A percentile compares a stretch with the other conserved stretches of the same genome.
These are phyloP conservation scores for Rhizopogon vesiculosus DNA, from an alignment of 768 basidiomycete genomes.

Conservation along the genomic window DNA sequence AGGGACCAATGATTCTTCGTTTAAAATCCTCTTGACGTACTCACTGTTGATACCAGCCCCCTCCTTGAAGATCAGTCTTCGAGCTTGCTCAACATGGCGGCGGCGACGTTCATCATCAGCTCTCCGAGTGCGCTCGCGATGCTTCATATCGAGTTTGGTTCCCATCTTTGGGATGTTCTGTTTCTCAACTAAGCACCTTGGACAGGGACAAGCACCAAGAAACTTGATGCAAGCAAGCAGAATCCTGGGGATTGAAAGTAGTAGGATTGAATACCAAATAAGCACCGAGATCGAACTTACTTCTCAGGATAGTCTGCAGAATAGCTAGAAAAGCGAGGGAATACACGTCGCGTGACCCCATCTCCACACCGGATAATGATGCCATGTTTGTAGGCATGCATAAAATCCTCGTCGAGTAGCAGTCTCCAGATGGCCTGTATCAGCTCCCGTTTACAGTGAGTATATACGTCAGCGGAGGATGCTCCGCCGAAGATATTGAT, in stretches of 20 bases:
- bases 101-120: background rate
- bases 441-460: slow-evolving; percentile 16
- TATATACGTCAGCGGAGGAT: background rate
- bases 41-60: background rate
- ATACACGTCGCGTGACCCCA: slow-evolving; percentile 10
- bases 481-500: background rate
- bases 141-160: slow-evolving; percentile 1
- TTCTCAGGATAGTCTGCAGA: slow-evolving; percentile 22
- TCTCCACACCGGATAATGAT: slow-evolving; percentile 14
- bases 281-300: slow-evolving; percentile 1
- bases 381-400: slow-evolving; percentile 14
- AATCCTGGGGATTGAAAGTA: background rate
- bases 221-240: slow-evolving; percentile 18
- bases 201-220: slow-evolving; percentile 16
- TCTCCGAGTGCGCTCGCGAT: background rate
- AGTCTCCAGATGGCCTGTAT: slow-evolving; percentile 10
- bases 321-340: slow-evolving; percentile 14
- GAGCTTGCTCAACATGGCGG: background rate
- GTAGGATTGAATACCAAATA: too few species aligned
- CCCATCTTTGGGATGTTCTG: slow-evolving; percentile 5
- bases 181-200: slow-evolving; percentile 10
- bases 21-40: too few species aligned
- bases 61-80: slow-evolving; percentile 2
- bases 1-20: too few species aligned
- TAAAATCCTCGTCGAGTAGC: slow-evolving; percentile 13